Conservation (phyloP, 495 filamentous ascomycete species). For the Extremus antarcticus region DNA sequence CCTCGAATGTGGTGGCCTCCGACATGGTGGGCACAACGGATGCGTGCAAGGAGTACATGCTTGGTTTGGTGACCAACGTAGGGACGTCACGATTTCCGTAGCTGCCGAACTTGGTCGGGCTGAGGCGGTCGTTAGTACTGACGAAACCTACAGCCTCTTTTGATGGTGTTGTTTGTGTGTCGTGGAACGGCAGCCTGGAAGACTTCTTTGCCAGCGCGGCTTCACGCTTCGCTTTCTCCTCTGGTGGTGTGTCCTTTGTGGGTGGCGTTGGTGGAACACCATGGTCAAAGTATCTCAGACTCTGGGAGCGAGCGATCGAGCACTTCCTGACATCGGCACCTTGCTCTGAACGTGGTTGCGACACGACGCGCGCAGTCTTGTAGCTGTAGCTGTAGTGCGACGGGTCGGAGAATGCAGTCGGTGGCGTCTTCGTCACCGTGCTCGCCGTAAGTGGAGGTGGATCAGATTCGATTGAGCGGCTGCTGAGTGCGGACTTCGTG, state of each 20-base stretch:
- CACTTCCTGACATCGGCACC: background rate
- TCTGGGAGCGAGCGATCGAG: conserved; percentile 14
- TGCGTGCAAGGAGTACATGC: conserved; percentile 17
- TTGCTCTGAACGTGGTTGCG: conserved; percentile 1
- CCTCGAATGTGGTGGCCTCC: conserved; percentile 13
- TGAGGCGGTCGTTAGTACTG: conserved; percentile 9
- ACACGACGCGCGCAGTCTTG: conserved; percentile 2
- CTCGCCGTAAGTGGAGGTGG: conserved; percentile 1
- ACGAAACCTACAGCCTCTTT: conserved; percentile 4
- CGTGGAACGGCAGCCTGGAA: background rate
- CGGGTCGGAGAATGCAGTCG: conserved; percentile 14
- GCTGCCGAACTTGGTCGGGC: conserved; percentile 18
- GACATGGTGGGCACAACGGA: conserved; percentile 11
- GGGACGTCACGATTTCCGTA: conserved; percentile 14
- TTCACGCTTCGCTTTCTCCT: conserved; percentile 6
- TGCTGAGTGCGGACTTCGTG: conserved; percentile 3
- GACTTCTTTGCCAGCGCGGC: background rate
- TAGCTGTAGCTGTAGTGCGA: conserved; percentile 10
- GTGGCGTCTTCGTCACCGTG: conserved; percentile 9
- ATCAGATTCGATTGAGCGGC: background rate
- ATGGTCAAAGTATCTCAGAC: conserved; percentile 18
- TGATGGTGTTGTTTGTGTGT: background rate
- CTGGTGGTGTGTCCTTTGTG: conserved; percentile 22
- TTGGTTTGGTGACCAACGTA: conserved; percentile 13
- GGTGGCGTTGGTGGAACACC: conserved; percentile 20